Evolutionary conservation across 352 stramenopile species (phyloP).

Genomic region (Pythium dissimile): DNA sequence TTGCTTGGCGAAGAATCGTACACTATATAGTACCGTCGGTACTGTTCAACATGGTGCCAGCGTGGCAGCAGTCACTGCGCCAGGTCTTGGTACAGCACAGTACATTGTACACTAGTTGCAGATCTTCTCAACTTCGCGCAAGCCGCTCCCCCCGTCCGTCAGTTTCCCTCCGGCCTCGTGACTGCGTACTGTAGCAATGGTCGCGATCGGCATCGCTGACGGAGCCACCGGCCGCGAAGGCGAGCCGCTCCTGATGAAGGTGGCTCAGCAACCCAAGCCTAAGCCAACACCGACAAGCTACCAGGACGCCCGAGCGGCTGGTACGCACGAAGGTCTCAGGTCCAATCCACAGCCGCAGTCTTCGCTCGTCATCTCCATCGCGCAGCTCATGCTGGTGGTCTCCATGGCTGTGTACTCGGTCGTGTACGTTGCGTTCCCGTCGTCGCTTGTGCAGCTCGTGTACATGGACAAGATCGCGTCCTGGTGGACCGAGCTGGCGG

Average conservation of each 20-base stretch:
- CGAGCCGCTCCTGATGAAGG: constrained; percentile 1
- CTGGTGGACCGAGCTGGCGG: constrained; percentile 11
- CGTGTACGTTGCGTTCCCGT: constrained; percentile 25
- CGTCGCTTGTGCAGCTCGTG: constrained; percentile 15
- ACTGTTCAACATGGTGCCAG: no score
- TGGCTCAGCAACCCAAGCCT: not conserved
- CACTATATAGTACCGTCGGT: no score
- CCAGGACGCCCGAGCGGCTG: no score
- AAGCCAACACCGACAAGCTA: no score
- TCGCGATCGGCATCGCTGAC: constrained; percentile 6
- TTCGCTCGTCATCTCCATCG: constrained; percentile 4
- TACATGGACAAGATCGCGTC: constrained; percentile 10
- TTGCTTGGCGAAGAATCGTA: no score
- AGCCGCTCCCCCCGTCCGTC: no score
- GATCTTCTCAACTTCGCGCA: no score
- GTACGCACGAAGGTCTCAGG: not conserved
- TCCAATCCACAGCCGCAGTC: not conserved
- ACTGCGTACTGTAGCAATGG: no score
- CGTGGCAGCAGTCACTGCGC: no score
- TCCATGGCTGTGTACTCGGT: constrained; percentile 40
- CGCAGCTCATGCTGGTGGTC: constrained; percentile 30
- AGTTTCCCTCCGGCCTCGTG: no score
- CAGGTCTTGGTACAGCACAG: no score
- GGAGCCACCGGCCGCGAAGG: not conserved
- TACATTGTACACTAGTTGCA: no score